phyloP scores from a whole-genome alignment of 176 grass and related monocot genomes.

The Avena eriantha region DNA sequence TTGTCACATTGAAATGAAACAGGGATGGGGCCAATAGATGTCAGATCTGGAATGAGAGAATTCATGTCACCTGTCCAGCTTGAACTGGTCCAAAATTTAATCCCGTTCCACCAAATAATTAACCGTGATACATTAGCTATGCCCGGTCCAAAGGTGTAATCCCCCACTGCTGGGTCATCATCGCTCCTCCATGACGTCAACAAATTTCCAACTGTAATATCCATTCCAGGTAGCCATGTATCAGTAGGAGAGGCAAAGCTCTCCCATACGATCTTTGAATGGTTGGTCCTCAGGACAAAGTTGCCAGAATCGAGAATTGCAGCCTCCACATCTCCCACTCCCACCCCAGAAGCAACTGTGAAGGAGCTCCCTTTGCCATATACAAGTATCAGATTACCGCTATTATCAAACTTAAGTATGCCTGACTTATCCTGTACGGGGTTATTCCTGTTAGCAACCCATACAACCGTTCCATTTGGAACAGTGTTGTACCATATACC shows the following conservation, averaged over 20 bases:
- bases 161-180: constrained; percentile 46
- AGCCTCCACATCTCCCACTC: constrained; percentile 31
- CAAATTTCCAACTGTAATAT: constrained; percentile 13
- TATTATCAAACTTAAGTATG: constrained; percentile 48
- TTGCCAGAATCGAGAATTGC: constrained; percentile 46
- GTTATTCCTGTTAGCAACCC: constrained; percentile 65
- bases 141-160: constrained; percentile 43
- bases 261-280: constrained; percentile 30
- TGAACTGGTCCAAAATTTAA: neutral
- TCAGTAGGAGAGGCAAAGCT: constrained; percentile 57
- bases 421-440: constrained; percentile 49
- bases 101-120: constrained; percentile 27
- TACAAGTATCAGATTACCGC: constrained; percentile 46
- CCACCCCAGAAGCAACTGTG: constrained; percentile 1
- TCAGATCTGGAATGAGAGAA: constrained; percentile 27
- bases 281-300: constrained; percentile 34
- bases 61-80: neutral
- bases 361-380: constrained; percentile 50
- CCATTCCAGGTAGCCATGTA: constrained; percentile 60
- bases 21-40: neutral
- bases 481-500: constrained; percentile 51
- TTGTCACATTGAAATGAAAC: constrained; percentile 33
- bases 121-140: neutral
- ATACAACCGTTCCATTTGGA: constrained; percentile 28
- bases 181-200: constrained; percentile 57